Conservation (phyloP, 2,329 filamentous ascomycete species). For the Colletotrichum orbiculare region DNA sequence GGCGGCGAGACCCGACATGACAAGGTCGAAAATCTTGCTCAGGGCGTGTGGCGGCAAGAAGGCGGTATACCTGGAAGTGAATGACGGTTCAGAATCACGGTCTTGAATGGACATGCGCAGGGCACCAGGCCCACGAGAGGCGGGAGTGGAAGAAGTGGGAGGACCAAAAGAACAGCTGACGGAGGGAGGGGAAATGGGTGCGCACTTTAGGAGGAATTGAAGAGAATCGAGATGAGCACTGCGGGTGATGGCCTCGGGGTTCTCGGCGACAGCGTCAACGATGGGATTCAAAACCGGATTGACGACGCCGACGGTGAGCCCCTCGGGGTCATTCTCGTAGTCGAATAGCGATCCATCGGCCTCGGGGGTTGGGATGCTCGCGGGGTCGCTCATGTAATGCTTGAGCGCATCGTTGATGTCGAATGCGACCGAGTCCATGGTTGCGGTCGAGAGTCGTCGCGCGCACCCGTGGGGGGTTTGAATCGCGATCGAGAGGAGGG, state of each 20-base stretch:
- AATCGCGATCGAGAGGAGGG: conserved; percentile 29
- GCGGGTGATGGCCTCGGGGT: conserved; percentile 86
- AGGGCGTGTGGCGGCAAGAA: conserved; percentile 83
- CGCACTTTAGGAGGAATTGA: conserved; percentile 97
- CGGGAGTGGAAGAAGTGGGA: conserved; percentile 41
- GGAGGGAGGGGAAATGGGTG: conserved; percentile 62
- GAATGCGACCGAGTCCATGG: conserved; percentile 84
- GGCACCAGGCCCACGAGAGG: conserved; percentile 28
- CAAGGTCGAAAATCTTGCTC: conserved; percentile 91
- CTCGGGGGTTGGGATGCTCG: conserved; percentile 84
- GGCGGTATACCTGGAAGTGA: conserved; percentile 80
- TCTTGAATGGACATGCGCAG: background rate
- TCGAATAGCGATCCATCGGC: conserved; percentile 86
- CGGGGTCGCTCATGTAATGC: conserved; percentile 94
- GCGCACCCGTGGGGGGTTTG: conserved; percentile 24
- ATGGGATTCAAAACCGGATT: conserved; percentile 91
- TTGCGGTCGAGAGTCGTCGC: conserved; percentile 42
- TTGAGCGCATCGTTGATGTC: conserved; percentile 98
- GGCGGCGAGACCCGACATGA: conserved; percentile 85
- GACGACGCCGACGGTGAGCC: conserved; percentile 80
- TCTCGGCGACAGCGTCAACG: conserved; percentile 90
- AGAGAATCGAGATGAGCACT: conserved; percentile 88
- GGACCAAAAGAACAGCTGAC: conserved; percentile 40
- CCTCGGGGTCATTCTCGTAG: conserved; percentile 91
- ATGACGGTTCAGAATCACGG: conserved; percentile 66